Evolutionary conservation across 441 rosid species (phyloP).

Genomic region (Pelargonium australe): DNA sequence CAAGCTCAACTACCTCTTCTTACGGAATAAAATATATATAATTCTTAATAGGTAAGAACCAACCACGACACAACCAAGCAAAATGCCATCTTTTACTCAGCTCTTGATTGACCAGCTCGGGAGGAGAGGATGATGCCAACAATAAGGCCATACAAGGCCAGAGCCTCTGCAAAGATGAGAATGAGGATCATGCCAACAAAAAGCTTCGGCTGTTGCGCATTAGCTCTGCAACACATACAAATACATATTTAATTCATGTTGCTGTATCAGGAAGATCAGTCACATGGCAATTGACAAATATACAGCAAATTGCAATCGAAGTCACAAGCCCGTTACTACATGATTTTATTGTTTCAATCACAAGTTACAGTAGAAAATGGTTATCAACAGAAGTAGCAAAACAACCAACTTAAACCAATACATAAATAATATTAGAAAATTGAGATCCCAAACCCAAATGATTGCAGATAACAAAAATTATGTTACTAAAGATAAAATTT

Average conservation of each 20-base stretch:
- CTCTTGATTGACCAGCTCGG: constrained; percentile 69
- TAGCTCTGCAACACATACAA: constrained; percentile 36
- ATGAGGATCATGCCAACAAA: constrained; percentile 56
- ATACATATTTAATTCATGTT: not conserved
- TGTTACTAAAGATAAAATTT: not conserved
- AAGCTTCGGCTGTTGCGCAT: constrained; percentile 72
- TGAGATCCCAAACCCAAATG: not conserved
- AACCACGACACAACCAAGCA: not conserved
- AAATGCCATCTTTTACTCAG: constrained; percentile 28
- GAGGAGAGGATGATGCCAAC: constrained; percentile 72
- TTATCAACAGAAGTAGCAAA: not conserved
- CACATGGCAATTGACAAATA: not conserved
- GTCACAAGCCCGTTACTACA: too few relatives aligned
- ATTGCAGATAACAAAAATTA: not conserved
- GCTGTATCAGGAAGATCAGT: not conserved
- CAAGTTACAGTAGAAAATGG: not conserved
- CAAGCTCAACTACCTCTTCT: not conserved
- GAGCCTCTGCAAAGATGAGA: constrained; percentile 47
- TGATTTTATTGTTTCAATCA: not conserved
- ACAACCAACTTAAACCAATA: not conserved
- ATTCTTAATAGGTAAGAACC: not conserved
- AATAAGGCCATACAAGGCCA: constrained; percentile 61
- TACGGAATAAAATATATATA: not conserved
- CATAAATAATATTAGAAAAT: not conserved
- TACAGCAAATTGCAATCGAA: not conserved